Evolutionary conservation across 2,329 filamentous ascomycete genomes (phyloP), one percentile per base, ranked within the genome.

Genomic region (Harringtonia aguacate): DNA sequence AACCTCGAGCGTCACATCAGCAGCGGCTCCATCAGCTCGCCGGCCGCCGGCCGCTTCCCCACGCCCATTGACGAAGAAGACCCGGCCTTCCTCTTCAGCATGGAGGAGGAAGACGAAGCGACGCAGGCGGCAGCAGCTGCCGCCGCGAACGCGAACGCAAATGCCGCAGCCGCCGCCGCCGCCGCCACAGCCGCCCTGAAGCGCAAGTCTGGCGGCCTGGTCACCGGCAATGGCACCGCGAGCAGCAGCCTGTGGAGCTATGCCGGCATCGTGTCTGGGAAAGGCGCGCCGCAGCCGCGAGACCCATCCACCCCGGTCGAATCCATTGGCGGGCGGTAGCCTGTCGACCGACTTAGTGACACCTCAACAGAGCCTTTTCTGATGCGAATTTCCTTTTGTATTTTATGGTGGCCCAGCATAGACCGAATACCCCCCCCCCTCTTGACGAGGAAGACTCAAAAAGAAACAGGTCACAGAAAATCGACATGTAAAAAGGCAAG

Each of bases 41-140:
- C 62, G 18, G 62, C 64, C 33, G 74, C 68, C 33, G 74, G 73
- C 18, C 66, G 77, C 15, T 79, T 79, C 56, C 77, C 77, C 2
- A 80, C 75, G 1, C 77, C 77, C 4, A 81, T 81, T 48, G 77
- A 80, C 47, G 77, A 81, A 55, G 77, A 81, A 52, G 75, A 81
- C 44, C 67, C 73, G 4, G 71, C 75, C 22, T 79, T 81, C 50
- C 73, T 81, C 14, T 81, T 81, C 56, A 75, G 66, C 54, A 81
- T 81, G 77, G 77, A 81, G 51, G 75, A 78, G 44, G 74, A 76
- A 22, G 73, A 75, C 20, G 75, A 78, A 28, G 62, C 69, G 20
- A 63, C 70, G 31, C 60, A 49, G 17, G 27, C 33, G 20, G n/a
- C n/a, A n/a, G n/a, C n/a, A n/a, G n/a, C n/a, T n/a, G n/a, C n/a